Evolutionary conservation across 2,329 filamentous ascomycete genomes (phyloP), one percentile per base, ranked within the genome.

Genomic region (Domatiomyces catenatus): DNA sequence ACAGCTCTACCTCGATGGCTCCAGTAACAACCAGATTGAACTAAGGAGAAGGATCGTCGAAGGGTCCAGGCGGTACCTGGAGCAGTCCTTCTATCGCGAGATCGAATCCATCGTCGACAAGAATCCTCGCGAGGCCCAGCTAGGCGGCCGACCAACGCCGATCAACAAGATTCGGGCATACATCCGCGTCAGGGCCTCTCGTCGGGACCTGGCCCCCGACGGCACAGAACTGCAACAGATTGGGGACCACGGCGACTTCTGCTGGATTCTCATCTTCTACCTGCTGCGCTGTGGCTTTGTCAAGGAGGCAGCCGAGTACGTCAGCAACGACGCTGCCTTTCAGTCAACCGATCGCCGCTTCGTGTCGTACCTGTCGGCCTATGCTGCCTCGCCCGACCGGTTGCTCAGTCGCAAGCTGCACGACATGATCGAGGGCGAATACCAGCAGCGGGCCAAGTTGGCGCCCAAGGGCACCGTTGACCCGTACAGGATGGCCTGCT

Each of bases 231-330:
- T 95, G 46, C 86, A 94, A 66, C 79, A 81, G 64, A 76, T 89
- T 36, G 80, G 81, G 43, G 80, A 84, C 48, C 89, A 94, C 64
- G 56, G 56, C 36, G 58, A 60, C 32, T 92, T 84, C 61, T 84
- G 89, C 56, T 98, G 92, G 92, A 88, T 89, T 44, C 76, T 95
- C 47, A 81, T 98, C 44, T 98, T 93, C 70, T 96, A 87, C 67
- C 76, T 96, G 42, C 71, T 98, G 20, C 81, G 92, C 45, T 84
- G 84, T 54, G 92, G 92, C 47, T 82, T 94, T 57, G 75, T 92
- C 48, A 75, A 76, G 15, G 90, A 96, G 66, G 90, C 90, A 15
- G 81, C 85, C 26, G 77, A 84, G 56, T 98, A 95, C 65, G 86
- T 96, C 52, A 83, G 83, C 60, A 77, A 90, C 63, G 79, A 80